Conservation (phyloP, 2,329 filamentous ascomycete genomes). For the Sporothrix globosa region DNA sequence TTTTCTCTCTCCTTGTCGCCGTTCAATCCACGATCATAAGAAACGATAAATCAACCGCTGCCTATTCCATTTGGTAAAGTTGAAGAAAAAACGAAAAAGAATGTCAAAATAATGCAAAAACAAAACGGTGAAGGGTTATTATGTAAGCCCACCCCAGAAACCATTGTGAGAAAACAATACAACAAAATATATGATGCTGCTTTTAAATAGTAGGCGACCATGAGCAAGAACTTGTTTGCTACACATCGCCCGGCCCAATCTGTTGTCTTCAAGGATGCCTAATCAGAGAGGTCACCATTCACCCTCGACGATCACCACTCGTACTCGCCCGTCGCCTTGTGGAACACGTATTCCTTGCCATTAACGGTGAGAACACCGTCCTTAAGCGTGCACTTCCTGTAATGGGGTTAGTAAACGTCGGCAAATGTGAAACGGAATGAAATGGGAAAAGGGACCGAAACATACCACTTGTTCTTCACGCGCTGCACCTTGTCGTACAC, state of each 20-base stretch:
- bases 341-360: slow-evolving; percentile 95
- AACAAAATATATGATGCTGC: neutral
- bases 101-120: neutral
- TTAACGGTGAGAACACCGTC: slow-evolving; percentile 93
- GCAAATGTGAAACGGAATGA: slow-evolving; percentile 32
- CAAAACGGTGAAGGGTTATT: slow-evolving; percentile 4
- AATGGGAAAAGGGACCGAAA: neutral
- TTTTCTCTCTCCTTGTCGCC: neutral
- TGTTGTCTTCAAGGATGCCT: neutral
- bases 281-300: slow-evolving; percentile 70
- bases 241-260: neutral
- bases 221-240: neutral
- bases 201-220: neutral
- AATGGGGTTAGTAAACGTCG: slow-evolving; percentile 34
- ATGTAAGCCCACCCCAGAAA: neutral
- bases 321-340: slow-evolving; percentile 96
- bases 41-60: neutral
- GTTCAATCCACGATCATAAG: neutral
- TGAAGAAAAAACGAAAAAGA: neutral
- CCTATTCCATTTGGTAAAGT: slow-evolving; percentile 7
- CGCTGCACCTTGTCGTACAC: slow-evolving; percentile 99
- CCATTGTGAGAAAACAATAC: neutral
- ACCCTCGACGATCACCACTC: slow-evolving; percentile 75
- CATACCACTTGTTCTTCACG: slow-evolving; percentile 95
- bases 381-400: slow-evolving; percentile 94